A percentile compares a stretch with the other conserved stretches of the same genome.
Conservation (phyloP, 106 monocot genomes). For the Dactylorhiza incarnata region DNA sequence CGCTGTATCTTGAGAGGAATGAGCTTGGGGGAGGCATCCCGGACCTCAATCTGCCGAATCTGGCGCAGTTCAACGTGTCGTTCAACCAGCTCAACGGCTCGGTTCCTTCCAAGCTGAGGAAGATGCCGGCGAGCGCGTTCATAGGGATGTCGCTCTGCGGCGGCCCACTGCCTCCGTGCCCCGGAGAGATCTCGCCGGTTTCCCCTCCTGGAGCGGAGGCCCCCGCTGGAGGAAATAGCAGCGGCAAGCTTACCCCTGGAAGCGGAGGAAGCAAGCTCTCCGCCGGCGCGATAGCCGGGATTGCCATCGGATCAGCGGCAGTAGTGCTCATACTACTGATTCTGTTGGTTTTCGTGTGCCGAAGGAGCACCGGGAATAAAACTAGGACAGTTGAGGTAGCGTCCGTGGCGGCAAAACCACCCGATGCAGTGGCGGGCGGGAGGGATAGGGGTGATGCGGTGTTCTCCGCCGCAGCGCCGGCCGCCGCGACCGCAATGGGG, state of each 20-base stretch:
- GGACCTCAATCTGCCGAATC: slow-evolving; percentile 26
- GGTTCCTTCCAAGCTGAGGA: slow-evolving; percentile 45
- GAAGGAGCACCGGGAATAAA: neutral
- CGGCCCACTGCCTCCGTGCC: slow-evolving; percentile 40
- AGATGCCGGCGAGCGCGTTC: slow-evolving; percentile 27
- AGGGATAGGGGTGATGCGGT: neutral
- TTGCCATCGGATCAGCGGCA: slow-evolving; percentile 24
- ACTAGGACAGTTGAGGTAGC: neutral
- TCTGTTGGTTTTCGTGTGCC: slow-evolving; percentile 15
- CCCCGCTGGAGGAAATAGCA: neutral
- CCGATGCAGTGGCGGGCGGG: neutral
- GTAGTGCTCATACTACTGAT: slow-evolving; percentile 11
- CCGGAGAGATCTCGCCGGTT: slow-evolving; percentile 20
- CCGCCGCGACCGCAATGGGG: neutral
- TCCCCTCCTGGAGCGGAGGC: slow-evolving; percentile 5
- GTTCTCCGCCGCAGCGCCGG: no score
- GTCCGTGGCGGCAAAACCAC: neutral
- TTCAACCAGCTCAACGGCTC: slow-evolving; percentile 67
- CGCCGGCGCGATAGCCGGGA: slow-evolving; percentile 42
- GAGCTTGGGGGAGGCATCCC: slow-evolving; percentile 35
- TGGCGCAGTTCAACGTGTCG: slow-evolving; percentile 67
- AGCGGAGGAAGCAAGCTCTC: slow-evolving; percentile 26
- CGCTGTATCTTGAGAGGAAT: slow-evolving; percentile 46
- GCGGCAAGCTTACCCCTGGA: neutral
- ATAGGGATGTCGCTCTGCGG: slow-evolving; percentile 57